Evolutionary conservation across 257 asterid species (phyloP).

Genomic region (Jaltomata sinuosa): DNA sequence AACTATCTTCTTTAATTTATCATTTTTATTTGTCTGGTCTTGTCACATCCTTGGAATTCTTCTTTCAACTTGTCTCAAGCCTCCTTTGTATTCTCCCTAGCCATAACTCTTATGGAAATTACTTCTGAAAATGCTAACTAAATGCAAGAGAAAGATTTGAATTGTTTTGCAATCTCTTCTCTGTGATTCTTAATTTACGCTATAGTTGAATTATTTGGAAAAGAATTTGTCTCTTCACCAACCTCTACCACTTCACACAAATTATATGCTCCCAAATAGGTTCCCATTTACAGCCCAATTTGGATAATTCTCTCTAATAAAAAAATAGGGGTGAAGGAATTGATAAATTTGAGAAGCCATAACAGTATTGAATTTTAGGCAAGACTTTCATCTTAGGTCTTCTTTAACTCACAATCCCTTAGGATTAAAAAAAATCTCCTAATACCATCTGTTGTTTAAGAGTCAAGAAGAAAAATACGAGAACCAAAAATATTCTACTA

Average conservation of each 20-base stretch:
- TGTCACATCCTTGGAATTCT: not conserved
- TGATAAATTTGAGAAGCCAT: not conserved
- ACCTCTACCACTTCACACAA: not conserved
- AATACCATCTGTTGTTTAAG: not conserved
- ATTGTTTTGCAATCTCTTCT: not conserved
- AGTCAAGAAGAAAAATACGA: not conserved
- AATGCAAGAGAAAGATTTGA: not conserved
- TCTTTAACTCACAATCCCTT: not conserved
- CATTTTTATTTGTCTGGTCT: not conserved
- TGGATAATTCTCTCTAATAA: not conserved
- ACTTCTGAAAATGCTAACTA: not conserved
- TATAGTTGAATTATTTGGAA: not conserved
- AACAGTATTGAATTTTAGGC: too few relatives aligned
- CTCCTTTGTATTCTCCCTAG: not conserved
- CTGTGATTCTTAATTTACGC: not conserved
- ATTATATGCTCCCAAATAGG: not conserved
- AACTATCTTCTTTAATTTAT: not conserved
- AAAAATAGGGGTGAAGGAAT: not conserved
- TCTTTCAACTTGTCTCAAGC: not conserved
- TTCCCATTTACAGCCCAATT: not conserved
- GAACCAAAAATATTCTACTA: not conserved
- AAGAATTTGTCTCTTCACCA: not conserved
- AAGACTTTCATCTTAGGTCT: not conserved
- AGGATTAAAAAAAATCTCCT: not conserved
- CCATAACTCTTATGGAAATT: not conserved